Percentiles rank a stretch among this genome's conserved stretches.
Evolutionary conservation across 2,329 filamentous ascomycete species (phyloP).

Genomic region (Cladophialophora yegresii): DNA sequence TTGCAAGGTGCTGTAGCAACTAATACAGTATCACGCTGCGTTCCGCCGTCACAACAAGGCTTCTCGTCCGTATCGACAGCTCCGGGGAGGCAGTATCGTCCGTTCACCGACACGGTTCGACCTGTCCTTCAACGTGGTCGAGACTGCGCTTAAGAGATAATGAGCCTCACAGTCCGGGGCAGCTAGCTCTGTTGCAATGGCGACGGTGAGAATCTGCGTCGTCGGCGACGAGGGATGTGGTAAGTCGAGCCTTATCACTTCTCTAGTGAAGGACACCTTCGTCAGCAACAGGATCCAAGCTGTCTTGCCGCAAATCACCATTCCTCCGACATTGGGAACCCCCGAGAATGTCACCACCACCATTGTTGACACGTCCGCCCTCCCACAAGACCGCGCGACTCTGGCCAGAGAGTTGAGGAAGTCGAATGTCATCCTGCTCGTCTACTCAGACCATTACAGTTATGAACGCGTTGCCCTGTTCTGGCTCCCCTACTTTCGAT

Average conservation of each 20-base stretch:
- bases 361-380: slow-evolving; percentile 93
- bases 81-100: neutral
- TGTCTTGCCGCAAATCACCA: slow-evolving; percentile 90
- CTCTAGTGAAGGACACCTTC: slow-evolving; percentile 95
- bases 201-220: slow-evolving; percentile 80
- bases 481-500: slow-evolving; percentile 98
- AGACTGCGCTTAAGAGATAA: neutral
- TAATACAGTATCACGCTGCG: neutral
- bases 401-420: slow-evolving; percentile 94
- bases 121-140: neutral
- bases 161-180: neutral
- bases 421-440: slow-evolving; percentile 92
- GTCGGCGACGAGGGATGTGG: slow-evolving; percentile 96
- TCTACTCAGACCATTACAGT: slow-evolving; percentile 98
- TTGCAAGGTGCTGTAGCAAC: no score
- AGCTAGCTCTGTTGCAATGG: slow-evolving; percentile 17
- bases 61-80: neutral
- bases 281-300: slow-evolving; percentile 93
- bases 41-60: neutral
- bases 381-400: slow-evolving; percentile 87
- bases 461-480: slow-evolving; percentile 96
- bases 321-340: slow-evolving; percentile 87
- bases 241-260: slow-evolving; percentile 90
- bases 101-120: neutral
- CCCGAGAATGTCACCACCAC: slow-evolving; percentile 97